These are phyloP conservation scores for Cryptococcus wingfieldii DNA, from an alignment of 1,284 basidiomycete genomes.

Conservation along the genomic window DNA sequence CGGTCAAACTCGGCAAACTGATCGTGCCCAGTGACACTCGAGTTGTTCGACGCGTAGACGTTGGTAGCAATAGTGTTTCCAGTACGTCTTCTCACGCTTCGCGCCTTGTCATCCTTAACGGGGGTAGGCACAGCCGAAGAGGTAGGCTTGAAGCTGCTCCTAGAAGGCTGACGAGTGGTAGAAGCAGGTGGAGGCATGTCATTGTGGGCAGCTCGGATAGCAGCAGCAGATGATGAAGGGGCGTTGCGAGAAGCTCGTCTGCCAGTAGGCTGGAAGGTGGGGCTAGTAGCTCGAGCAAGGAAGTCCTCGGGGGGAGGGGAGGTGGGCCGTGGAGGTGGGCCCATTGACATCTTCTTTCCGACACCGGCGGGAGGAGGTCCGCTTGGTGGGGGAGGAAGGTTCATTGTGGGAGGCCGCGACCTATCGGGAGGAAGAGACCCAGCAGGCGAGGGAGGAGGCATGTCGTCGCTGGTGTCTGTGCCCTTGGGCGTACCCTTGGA, in stretches of 20 bases:
- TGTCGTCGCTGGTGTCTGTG: conserved; percentile 30
- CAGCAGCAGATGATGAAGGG: conserved; percentile 52
- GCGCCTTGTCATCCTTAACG: conserved; percentile 41
- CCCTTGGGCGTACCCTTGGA: conserved; percentile 16
- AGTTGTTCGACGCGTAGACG: conserved; percentile 30
- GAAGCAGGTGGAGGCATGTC: conserved; percentile 57
- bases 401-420: conserved; percentile 75
- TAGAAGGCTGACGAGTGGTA: conserved; percentile 68
- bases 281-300: conserved; percentile 78
- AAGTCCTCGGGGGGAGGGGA: conserved; percentile 86
- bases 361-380: conserved; percentile 65
- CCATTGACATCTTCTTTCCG: conserved; percentile 44
- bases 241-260: conserved; percentile 52
- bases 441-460: conserved; percentile 24
- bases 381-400: conserved; percentile 75
- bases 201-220: conserved; percentile 55
- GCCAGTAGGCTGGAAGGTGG: conserved; percentile 56
- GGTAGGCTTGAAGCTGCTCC: conserved; percentile 62
- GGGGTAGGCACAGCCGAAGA: conserved; percentile 14
- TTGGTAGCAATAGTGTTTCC: conserved; percentile 18
- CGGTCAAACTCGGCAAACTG: conserved; percentile 17
- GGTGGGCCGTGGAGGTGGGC: conserved; percentile 71
- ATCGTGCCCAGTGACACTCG: conserved; percentile 27
- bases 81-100: conserved; percentile 38
- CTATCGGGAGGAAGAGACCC: conserved; percentile 58